Base-by-base conservation (phyloP, 2,329 filamentous ascomycete species). In the Fusarium concolor region DNA sequence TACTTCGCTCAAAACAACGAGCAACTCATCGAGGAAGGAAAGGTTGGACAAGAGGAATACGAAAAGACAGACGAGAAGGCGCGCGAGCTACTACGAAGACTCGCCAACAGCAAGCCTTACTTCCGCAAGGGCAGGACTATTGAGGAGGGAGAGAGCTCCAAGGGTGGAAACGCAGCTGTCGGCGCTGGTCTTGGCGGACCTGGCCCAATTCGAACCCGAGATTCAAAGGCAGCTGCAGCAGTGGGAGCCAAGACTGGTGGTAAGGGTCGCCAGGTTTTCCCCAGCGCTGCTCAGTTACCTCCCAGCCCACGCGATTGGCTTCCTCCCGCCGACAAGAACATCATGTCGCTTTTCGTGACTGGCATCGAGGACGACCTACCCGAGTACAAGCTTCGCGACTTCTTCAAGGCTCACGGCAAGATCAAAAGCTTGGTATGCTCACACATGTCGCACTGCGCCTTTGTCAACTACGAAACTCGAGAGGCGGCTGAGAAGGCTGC, bases 1-100 rank as follows among this genome's bases (percentile, higher is more conserved):
- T 99, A 96, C 80, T 99, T 97, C 79, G 96, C 96, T 15, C 96
- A 99, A 78, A 96, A 98, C 77, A 94, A 98, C 79, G 95, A 98
- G 82, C 92, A 90, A 75, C 93, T 96, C 64, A 94, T 99, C 49
- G 94, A 98, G 76, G 94, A 98, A 72, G 96, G 96, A 4, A 86
- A 92, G 67, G 92, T 91, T 9, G 91, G 90, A 17, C 85, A 93
- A 10, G 96, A 98, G 76, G 94, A 92, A 70, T 98, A 97, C 76
- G 94, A 97, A 67, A 97, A 97, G 85, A 96, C 95, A 3, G 96
- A 99, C 74, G 95, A 98, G 76, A 98, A 98, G 80, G 96, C 94
- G 4, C 87, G 95, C 58, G 96, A 99, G 72, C 82, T 99, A 14
- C 79, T 99, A 61, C 87, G 93, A 68, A 86, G 93, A 54, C 82